Percentiles rank a stretch among this genome's conserved stretches.
These are phyloP conservation scores for Odontarrhena argentea DNA, from an alignment of 345 rosid genomes.

Conservation along the genomic window DNA sequence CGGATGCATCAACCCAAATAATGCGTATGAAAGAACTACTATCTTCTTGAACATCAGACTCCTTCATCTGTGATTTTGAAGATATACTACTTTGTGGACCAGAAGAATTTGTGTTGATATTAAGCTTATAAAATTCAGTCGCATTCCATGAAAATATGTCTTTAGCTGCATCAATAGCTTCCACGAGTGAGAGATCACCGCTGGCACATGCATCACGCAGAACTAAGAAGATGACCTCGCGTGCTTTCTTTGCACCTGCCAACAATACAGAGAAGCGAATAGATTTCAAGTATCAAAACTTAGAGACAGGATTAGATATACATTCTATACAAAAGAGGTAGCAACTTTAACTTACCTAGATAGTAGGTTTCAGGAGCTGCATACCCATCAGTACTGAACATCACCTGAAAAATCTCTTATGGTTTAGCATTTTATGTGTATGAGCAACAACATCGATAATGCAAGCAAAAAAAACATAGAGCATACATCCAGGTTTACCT, in stretches of 20 bases:
- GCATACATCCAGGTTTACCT: conserved; percentile 78
- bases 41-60: conserved; percentile 38
- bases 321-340: conserved; percentile 1
- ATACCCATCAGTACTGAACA: conserved; percentile 97
- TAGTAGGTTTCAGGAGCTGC: conserved; percentile 89
- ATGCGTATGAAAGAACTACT: conserved; percentile 64
- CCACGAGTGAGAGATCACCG: conserved; percentile 70
- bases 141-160: conserved; percentile 75
- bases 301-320: background rate
- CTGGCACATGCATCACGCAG: conserved; percentile 67
- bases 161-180: conserved; percentile 84
- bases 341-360: conserved; percentile 61
- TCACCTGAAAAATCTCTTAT: conserved; percentile 63
- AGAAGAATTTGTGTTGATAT: conserved; percentile 30
- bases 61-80: conserved; percentile 32
- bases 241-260: conserved; percentile 83
- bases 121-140: conserved; percentile 67
- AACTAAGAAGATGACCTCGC: conserved; percentile 70
- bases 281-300: conserved; percentile 6
- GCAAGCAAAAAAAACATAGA: conserved; percentile 11
- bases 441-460: conserved; percentile 1
- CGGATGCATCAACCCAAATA: conserved; percentile 91
- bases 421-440: conserved; percentile 27
- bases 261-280: conserved; percentile 1
- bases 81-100: conserved; percentile 38